Conservation (phyloP, 768 basidiomycete species). For the Amanita polypyramis region DNA sequence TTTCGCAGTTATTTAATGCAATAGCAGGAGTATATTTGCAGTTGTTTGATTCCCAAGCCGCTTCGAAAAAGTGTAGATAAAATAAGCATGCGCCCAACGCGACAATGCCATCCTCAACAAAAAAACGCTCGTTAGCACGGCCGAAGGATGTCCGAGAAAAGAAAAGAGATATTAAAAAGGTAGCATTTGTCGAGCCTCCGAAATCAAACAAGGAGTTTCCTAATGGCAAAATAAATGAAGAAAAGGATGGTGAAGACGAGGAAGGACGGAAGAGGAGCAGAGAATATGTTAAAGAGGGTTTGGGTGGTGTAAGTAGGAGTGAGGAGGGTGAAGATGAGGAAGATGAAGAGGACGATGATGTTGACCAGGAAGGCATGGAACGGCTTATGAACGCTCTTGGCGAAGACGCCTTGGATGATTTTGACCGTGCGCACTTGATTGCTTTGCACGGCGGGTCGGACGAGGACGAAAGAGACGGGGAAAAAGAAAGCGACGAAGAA, state of each 20-base stretch:
- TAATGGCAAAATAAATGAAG: slow-evolving; percentile 10
- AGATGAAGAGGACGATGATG: slow-evolving; percentile 30
- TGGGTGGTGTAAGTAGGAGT: slow-evolving; percentile 13
- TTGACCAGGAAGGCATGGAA: slow-evolving; percentile 50
- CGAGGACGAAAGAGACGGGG: slow-evolving; percentile 22
- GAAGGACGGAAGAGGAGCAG: slow-evolving; percentile 13
- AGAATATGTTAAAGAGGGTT: slow-evolving; percentile 13
- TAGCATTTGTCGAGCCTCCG: background rate
- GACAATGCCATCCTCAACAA: background rate
- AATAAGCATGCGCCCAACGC: too few species aligned
- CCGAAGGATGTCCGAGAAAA: background rate
- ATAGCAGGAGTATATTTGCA: background rate
- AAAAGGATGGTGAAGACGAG: slow-evolving; percentile 11
- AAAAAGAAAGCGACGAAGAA: slow-evolving; percentile 20
- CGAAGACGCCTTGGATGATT: slow-evolving; percentile 57
- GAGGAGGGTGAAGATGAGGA: slow-evolving; percentile 13
- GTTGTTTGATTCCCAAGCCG: background rate
- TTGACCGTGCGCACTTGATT: slow-evolving; percentile 45
- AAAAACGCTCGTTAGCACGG: background rate
- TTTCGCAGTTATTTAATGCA: background rate
- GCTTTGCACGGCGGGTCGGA: slow-evolving; percentile 23
- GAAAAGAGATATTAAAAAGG: background rate
- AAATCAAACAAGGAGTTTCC: background rate
- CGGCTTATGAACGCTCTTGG: slow-evolving; percentile 46
- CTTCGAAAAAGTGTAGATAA: background rate